phyloP scores from a whole-genome alignment of 2,329 filamentous ascomycete genomes.

The Xylaria sp. region DNA sequence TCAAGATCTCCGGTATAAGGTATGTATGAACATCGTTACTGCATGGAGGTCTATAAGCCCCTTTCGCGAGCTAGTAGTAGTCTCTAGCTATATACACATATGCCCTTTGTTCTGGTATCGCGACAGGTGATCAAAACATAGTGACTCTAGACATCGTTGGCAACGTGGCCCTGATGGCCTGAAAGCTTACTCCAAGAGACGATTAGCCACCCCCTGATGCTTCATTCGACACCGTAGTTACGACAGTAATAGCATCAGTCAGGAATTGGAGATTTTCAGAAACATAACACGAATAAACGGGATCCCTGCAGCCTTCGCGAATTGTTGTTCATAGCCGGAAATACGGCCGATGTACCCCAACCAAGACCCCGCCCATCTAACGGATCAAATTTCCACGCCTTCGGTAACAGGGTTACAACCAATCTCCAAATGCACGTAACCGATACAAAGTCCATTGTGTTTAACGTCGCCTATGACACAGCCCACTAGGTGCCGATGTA shows the following conservation, averaged over 20 bases:
- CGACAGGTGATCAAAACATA: too few relatives aligned
- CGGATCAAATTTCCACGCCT: not conserved
- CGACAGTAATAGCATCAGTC: not conserved
- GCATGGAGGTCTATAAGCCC: too few relatives aligned
- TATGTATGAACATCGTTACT: too few relatives aligned
- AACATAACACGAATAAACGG: not conserved
- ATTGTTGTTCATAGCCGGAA: constrained; percentile 11
- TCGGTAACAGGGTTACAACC: not conserved
- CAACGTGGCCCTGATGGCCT: not conserved
- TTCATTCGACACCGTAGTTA: not conserved
- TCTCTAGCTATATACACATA: too few relatives aligned
- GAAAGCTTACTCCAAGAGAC: not conserved
- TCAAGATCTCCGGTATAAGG: too few relatives aligned
- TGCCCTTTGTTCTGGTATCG: too few relatives aligned
- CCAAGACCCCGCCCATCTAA: not conserved
- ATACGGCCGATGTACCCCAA: constrained; percentile 28
- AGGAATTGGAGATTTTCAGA: not conserved
- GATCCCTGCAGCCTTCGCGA: not conserved
- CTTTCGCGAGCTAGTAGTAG: too few relatives aligned
- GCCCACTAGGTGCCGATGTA: not conserved
- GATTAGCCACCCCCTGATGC: not conserved
- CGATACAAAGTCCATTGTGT: not conserved
- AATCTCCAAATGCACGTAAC: not conserved
- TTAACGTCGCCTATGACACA: not conserved
- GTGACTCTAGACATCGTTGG: constrained; percentile 34